Percentiles rank a stretch among this genome's conserved stretches.
phyloP scores from a whole-genome alignment of 257 asterid species.

The Thymus quinquecostatus region DNA sequence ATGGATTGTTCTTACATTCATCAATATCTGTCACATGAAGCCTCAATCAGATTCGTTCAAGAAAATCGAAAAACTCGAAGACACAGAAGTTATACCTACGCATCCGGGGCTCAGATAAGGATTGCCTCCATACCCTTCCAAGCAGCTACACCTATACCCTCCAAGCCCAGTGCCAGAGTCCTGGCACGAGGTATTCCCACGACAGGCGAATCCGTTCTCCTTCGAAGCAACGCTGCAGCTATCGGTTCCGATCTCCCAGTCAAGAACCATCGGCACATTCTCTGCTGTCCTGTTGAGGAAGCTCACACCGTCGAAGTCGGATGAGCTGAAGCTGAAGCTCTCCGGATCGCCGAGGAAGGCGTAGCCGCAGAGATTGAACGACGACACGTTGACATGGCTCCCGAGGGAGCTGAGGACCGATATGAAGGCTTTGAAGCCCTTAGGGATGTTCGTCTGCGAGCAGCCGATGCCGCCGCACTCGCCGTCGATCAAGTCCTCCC shows the following conservation, averaged over 20 bases:
- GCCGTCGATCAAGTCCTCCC: conserved; percentile 45
- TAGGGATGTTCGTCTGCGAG: conserved; percentile 55
- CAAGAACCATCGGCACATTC: conserved; percentile 54
- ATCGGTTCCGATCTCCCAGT: conserved; percentile 63
- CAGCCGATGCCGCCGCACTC: conserved; percentile 66
- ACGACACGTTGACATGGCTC: conserved; percentile 12
- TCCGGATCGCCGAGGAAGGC: conserved; percentile 59
- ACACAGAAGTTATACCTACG: conserved; percentile 39
- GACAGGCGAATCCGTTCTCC: conserved; percentile 37
- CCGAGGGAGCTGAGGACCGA: background rate
- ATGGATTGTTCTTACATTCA: conserved; percentile 52
- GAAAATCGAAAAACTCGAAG: no score
- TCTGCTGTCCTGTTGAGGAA: conserved; percentile 36
- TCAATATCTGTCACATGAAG: conserved; percentile 45
- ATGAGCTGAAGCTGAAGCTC: conserved; percentile 33
- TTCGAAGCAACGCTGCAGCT: conserved; percentile 45
- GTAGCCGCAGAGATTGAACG: conserved; percentile 50
- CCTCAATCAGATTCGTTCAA: background rate
- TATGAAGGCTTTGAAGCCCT: conserved; percentile 41
- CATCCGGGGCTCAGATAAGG: conserved; percentile 60
- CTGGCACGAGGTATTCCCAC: conserved; percentile 42
- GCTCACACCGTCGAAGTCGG: conserved; percentile 36
- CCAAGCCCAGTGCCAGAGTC: conserved; percentile 48
- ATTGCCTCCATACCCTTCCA: conserved; percentile 57
- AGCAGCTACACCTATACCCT: conserved; percentile 63